Evolutionary conservation across 2,329 filamentous ascomycete genomes (phyloP), one percentile per base, ranked within the genome.

Genomic region (Monosporascus sp.): DNA sequence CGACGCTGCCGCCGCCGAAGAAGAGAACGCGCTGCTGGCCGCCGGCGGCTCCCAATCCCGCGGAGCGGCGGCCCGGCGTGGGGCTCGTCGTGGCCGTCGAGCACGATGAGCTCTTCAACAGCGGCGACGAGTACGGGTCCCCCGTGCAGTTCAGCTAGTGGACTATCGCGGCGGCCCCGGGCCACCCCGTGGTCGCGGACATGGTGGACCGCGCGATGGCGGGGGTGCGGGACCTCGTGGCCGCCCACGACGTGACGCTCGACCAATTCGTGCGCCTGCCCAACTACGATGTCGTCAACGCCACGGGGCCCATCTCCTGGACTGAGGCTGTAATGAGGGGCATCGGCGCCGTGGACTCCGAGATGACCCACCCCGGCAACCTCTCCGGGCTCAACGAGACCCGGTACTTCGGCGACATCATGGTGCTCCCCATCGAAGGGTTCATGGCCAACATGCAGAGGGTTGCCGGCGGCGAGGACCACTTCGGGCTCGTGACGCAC

Each of bases 81-180:
- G 82, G 88, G 60, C 81, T 89, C 75, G 81, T 89, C 20, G 79
- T 89, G 26, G 84, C 86, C 16, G 75, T 89, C 1, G 86, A 89
- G 65, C 86, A 89, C 53, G 86, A 89, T 63, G 79, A 88, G 67
- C 86, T 86, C 0, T 77, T 82, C 8, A 88, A 82, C 69, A 72
- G 70, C 19, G 70, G 82, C 49, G 86, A 89, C 64, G 77, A 81
- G 2, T 84, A 89, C 35, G 74, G 86, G 86, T 16, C 77, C 77
- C 48, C 89, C 89, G 69, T 88, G 59, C 89, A 85, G 0, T 89
- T 89, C 65, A 89, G 86, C 66, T 86, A 89, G 63, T 89, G 86
- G 86, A 89, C 86, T 0, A 87, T 89, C 62, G 85, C 87, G 73
- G 81, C 81, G 60, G 87, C 88, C 64, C 85, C 86, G 1, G 73